These are phyloP conservation scores for Cinnamomum micranthum DNA, from an alignment of 164 flowering plant species.

Conservation along the genomic window DNA sequence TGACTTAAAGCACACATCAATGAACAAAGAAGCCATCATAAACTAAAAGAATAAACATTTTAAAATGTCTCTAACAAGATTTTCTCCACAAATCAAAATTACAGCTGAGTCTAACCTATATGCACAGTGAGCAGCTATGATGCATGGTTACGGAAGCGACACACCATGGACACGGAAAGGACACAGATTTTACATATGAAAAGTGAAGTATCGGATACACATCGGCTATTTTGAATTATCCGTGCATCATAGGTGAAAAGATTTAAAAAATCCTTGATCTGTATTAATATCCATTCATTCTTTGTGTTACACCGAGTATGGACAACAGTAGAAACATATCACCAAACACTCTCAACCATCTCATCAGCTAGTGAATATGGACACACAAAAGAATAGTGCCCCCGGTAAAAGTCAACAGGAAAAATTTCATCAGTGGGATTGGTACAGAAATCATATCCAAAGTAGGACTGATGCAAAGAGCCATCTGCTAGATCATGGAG, in stretches of 20 bases:
- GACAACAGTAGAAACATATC: neutral
- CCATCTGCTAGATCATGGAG: neutral
- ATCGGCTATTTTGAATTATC: too few species aligned
- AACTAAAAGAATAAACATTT: neutral
- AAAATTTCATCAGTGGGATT: too few species aligned
- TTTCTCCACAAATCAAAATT: neutral
- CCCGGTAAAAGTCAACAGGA: too few species aligned
- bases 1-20: conserved; percentile 23
- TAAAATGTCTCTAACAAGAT: neutral
- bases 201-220: too few species aligned
- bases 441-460: neutral
- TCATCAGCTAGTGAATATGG: neutral
- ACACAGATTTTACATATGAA: too few species aligned
- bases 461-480: neutral
- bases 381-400: too few species aligned
- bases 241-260: too few species aligned
- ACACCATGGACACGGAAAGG: too few species aligned
- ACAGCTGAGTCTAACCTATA: neutral
- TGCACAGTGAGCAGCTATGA: too few species aligned
- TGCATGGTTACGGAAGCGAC: too few species aligned
- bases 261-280: neutral
- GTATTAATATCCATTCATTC: neutral
- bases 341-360: neutral
- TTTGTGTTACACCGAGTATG: neutral
- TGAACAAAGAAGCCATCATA: neutral